phyloP scores from a whole-genome alignment of 257 asterid genomes.

The Echites panduratus region DNA sequence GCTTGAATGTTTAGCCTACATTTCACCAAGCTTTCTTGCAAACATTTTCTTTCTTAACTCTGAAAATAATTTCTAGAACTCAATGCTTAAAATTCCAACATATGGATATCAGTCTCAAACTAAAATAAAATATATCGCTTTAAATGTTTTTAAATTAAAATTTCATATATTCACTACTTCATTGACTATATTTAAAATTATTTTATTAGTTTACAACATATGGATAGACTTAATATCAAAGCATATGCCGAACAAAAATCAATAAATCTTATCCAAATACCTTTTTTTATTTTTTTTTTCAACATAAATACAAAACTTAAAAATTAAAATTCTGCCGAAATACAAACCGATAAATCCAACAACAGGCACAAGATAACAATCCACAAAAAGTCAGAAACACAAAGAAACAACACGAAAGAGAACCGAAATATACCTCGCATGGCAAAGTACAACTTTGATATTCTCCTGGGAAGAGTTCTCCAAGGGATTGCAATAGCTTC shows the following conservation, averaged over 20 bases:
- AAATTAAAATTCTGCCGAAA: neutral
- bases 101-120: neutral
- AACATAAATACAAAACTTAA: neutral
- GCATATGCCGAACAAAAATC: neutral
- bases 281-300: neutral
- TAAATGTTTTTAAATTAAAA: too few species aligned
- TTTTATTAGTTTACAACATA: too few species aligned
- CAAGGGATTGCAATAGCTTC: conserved; percentile 86
- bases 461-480: conserved; percentile 77
- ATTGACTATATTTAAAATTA: too few species aligned
- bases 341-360: neutral
- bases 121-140: neutral
- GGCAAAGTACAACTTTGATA: conserved; percentile 77
- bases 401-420: too few species aligned
- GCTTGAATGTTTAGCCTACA: neutral
- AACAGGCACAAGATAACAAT: neutral
- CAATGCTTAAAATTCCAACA: neutral
- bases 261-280: neutral
- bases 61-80: neutral
- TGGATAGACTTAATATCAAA: neutral
- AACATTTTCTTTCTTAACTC: neutral
- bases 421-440: conserved; percentile 69
- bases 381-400: neutral
- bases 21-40: neutral
- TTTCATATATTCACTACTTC: too few species aligned